Evolutionary conservation across 2,329 filamentous ascomycete genomes (phyloP).

Genomic region (Pezicula neosporulosa): DNA sequence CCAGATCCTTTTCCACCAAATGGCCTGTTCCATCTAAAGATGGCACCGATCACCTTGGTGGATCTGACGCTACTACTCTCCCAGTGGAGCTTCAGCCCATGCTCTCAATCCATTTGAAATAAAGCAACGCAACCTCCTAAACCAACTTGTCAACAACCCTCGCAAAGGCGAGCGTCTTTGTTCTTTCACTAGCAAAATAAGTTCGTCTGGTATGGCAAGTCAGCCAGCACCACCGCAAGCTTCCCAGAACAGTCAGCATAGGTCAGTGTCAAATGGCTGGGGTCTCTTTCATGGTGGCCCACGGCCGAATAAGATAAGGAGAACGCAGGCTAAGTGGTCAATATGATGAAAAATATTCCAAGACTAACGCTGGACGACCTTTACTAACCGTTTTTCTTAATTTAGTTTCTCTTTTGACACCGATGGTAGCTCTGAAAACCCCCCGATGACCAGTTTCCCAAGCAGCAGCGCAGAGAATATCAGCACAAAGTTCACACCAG

Average conservation of each 20-base stretch:
- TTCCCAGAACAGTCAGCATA: not conserved
- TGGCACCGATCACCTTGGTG: not conserved
- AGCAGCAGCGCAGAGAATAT: slow-evolving; percentile 56
- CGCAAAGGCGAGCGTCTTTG: slow-evolving; percentile 16
- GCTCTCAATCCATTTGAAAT: slow-evolving; percentile 12
- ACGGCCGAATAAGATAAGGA: not conserved
- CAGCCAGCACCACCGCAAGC: not conserved
- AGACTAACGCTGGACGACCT: not conserved
- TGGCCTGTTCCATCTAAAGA: slow-evolving; percentile 9
- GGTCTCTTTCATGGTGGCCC: not conserved
- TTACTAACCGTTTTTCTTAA: slow-evolving; percentile 31
- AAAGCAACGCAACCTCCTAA: slow-evolving; percentile 5
- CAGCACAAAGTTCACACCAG: slow-evolving; percentile 55
- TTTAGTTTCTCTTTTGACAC: slow-evolving; percentile 50
- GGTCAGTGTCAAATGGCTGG: not conserved
- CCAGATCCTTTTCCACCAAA: slow-evolving; percentile 4
- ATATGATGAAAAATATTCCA: not conserved
- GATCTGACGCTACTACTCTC: slow-evolving; percentile 18
- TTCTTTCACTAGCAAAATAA: not conserved
- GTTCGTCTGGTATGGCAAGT: not conserved
- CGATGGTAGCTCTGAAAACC: slow-evolving; percentile 36
- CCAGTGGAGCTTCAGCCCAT: slow-evolving; percentile 22
- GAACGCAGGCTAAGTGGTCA: not conserved
- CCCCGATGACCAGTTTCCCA: slow-evolving; percentile 38
- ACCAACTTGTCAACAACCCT: slow-evolving; percentile 5